A percentile compares a stretch with the other conserved stretches of the same genome.
Conservation (phyloP, 495 filamentous ascomycete genomes). For the Podospora comata region DNA sequence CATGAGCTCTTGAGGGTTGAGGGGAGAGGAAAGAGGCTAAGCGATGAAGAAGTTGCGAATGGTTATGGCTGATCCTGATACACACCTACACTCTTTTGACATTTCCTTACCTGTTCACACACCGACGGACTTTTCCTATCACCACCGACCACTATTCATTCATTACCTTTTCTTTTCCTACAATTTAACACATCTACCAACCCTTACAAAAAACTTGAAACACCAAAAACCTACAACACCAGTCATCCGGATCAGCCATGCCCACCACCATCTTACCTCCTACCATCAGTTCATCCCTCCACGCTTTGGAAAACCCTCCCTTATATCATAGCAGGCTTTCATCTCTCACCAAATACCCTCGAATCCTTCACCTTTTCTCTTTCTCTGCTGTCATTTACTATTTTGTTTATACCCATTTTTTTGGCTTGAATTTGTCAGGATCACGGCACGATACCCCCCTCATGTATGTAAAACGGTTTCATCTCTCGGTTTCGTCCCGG, state of each 20-base stretch:
- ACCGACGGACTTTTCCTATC: conserved; percentile 20
- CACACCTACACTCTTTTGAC: conserved; percentile 22
- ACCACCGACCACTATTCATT: conserved; percentile 29
- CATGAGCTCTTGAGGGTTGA: conserved; percentile 1
- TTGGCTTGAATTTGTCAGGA: not conserved
- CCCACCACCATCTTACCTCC: not conserved
- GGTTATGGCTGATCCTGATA: conserved; percentile 19
- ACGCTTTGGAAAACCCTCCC: not conserved
- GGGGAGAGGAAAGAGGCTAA: not conserved
- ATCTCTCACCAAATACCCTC: not conserved
- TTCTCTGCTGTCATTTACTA: not conserved
- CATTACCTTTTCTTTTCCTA: conserved; percentile 24
- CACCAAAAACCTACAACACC: not conserved
- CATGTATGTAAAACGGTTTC: not conserved
- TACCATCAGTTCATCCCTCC: not conserved
- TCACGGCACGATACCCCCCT: not conserved
- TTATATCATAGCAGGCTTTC: no score
- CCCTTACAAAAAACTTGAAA: not conserved
- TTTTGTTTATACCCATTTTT: not conserved
- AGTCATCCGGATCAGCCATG: conserved; percentile 8
- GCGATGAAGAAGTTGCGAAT: not conserved
- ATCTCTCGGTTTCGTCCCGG: not conserved
- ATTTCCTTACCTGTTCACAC: conserved; percentile 21
- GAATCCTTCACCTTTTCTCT: not conserved
- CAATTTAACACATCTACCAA: not conserved